A percentile compares a stretch with the other conserved stretches of the same genome.
phyloP scores from a whole-genome alignment of 2,329 filamentous ascomycete species.

The Pestalotiopsis sp. region DNA sequence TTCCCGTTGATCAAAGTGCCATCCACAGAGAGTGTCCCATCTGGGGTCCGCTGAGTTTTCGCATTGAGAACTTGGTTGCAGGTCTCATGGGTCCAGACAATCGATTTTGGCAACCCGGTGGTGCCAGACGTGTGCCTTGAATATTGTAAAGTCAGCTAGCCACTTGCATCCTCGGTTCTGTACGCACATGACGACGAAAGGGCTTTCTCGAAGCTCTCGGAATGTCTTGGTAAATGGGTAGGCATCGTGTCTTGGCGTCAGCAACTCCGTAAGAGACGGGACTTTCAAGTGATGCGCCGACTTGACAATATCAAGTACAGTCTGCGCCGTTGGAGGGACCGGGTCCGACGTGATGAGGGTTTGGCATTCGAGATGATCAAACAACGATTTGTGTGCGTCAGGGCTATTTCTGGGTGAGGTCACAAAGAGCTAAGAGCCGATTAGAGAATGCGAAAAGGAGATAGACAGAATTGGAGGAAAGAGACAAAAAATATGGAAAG shows the following conservation, averaged over 20 bases:
- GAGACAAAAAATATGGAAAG: too few relatives aligned
- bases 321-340: background rate
- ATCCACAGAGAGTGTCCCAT: background rate
- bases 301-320: background rate
- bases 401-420: background rate
- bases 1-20: background rate
- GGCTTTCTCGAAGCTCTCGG: background rate
- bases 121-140: background rate
- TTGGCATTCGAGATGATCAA: background rate
- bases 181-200: background rate
- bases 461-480: background rate
- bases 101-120: background rate
- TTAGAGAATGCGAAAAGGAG: background rate
- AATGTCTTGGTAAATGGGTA: background rate
- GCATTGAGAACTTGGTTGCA: background rate
- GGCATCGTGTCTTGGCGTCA: background rate
- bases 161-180: rapidly evolving
- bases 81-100: background rate
- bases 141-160: background rate
- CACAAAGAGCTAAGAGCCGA: background rate
- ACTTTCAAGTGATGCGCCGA: background rate
- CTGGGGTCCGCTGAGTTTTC: background rate
- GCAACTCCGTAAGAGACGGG: background rate
- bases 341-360: background rate
- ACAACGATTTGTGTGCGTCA: background rate